A percentile compares a stretch with the other conserved stretches of the same genome.
Conservation (phyloP, 83 land plant species). For the Thuja plicata region DNA sequence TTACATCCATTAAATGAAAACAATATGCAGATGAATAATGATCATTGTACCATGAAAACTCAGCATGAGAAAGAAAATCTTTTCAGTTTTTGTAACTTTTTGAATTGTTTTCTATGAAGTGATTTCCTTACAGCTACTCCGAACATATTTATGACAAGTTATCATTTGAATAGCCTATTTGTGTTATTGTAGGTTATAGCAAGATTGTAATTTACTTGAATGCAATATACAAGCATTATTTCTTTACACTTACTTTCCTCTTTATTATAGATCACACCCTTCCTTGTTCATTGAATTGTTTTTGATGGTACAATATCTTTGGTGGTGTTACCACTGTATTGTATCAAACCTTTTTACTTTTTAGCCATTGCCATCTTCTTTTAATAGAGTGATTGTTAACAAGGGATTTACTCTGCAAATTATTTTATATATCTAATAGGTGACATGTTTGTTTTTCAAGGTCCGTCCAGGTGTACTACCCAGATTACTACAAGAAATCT, state of each 20-base stretch:
- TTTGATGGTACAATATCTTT: background rate
- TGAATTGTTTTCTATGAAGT: background rate
- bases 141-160: background rate
- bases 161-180: background rate
- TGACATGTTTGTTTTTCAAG: constrained; percentile 27
- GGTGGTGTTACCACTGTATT: background rate
- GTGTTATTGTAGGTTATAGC: background rate
- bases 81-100: background rate
- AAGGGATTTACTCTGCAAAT: background rate
- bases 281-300: background rate
- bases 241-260: background rate
- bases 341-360: background rate
- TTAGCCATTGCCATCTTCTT: background rate
- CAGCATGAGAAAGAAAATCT: background rate
- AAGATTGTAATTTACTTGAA: background rate
- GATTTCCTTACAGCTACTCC: background rate
- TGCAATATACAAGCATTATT: background rate
- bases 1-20: background rate
- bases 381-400: background rate
- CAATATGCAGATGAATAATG: background rate
- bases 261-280: background rate
- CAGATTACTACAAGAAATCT: constrained; percentile 80
- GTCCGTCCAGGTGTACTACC: constrained; percentile 89
- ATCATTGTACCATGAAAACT: background rate
- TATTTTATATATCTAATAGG: background rate